A percentile compares a stretch with the other conserved stretches of the same genome.
Evolutionary conservation across 441 rosid species (phyloP).

Genomic region (Populus hybrid): DNA sequence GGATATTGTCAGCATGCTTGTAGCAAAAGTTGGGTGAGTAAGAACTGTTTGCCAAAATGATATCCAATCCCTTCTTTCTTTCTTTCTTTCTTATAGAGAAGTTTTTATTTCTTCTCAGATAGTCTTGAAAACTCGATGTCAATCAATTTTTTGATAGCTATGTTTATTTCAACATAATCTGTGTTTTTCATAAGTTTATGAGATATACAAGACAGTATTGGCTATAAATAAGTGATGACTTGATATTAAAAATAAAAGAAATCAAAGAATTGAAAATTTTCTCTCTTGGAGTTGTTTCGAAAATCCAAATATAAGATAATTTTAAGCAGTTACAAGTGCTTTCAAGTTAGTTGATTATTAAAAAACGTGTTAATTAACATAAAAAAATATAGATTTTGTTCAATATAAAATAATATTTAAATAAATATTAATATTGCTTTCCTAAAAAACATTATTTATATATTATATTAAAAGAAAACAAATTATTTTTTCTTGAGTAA

Average conservation of each 20-base stretch:
- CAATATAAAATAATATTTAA: too few species aligned
- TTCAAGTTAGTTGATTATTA: too few species aligned
- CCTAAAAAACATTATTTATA: too few species aligned
- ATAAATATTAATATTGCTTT: too few species aligned
- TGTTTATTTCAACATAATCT: neutral
- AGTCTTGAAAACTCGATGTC: neutral
- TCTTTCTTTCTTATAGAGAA: neutral
- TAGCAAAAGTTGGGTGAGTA: neutral
- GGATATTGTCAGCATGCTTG: neutral
- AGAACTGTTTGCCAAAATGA: neutral
- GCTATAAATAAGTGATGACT: too few species aligned
- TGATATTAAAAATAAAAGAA: too few species aligned
- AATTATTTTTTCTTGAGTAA: too few species aligned
- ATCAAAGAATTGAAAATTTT: too few species aligned
- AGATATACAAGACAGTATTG: neutral
- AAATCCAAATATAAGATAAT: neutral
- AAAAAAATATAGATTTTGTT: neutral
- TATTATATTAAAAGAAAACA: too few species aligned
- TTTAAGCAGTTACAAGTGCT: neutral
- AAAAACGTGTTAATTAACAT: neutral
- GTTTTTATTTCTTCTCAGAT: neutral
- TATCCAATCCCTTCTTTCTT: neutral
- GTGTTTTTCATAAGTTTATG: neutral
- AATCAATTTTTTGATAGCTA: neutral
- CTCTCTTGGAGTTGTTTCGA: neutral